Base-by-base conservation (phyloP, 106 monocot genomes). In the Apostasia ramifera region DNA sequence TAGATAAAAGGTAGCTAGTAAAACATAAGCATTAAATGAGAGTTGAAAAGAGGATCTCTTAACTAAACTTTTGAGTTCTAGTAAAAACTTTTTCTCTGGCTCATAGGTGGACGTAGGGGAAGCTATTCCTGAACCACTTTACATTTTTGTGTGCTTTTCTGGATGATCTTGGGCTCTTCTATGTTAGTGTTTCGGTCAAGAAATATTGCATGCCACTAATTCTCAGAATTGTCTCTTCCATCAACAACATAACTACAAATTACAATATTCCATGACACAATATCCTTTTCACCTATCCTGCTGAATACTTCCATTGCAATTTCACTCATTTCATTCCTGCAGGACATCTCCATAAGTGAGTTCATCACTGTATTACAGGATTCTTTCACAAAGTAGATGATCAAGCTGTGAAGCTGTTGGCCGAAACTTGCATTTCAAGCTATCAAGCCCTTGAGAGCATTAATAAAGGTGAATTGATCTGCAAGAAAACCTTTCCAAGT, bases 191-290 rank as follows among this genome's bases (percentile, higher is more conserved):
- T 26, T 26, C 26, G 0, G 26, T 26, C 26, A 26, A 26, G 26
- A 26, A 26, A 26, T 26, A 26, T 26, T 26, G 26, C 26, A 26
- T 26, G 26, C 26, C 4, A 51, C 49, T n/a, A 38, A 79, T 70
- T 2, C 49, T 64, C 12, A 6, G 43, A 14, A 74, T 52, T n/a
- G 50, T 63, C 58, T 57, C 70, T 10, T 10, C 59, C 74, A 55
- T 80, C 74, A 40, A 54, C 49, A 41, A 69, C 73, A 65, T 59
- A 37, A 42, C 69, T 56, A 14, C 68, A 64, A 48, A 82, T 58
- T 40, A 73, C 51, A 43, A 67, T 69, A 58, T 82, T 82, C 81
- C 81, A 82, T 46, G 81, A 82, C 41, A 77, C 65, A 43, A 46
- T 47, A 69, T 82, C 81, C 41, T 77, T 82, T 37, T 44, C 45